A percentile compares a stretch with the other conserved stretches of the same genome.
phyloP scores from a whole-genome alignment of 495 filamentous ascomycete genomes.

The Pseudotulostoma volvatum region DNA sequence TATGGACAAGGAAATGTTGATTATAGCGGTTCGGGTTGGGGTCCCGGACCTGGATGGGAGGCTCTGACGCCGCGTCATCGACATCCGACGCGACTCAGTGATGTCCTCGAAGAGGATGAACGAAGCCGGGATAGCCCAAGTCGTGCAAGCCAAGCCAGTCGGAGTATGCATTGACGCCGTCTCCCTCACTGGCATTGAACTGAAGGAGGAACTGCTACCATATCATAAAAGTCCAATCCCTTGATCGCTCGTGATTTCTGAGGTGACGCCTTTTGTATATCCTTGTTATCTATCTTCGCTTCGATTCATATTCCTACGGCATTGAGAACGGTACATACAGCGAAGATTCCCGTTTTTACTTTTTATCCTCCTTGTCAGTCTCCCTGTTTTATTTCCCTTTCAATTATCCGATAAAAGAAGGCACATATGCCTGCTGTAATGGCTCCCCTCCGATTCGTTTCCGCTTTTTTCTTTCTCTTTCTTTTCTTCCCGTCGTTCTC shows the following conservation, averaged over 20 bases:
- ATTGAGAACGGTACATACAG: constrained; percentile 4
- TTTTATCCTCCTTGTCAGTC: constrained; percentile 5
- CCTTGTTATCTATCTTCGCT: constrained; percentile 1
- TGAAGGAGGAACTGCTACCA: too few relatives aligned
- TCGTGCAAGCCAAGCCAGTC: constrained; percentile 32
- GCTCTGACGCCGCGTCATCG: constrained; percentile 64
- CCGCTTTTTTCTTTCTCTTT: constrained; percentile 1
- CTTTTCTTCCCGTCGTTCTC: neutral
- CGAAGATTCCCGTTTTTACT: constrained; percentile 3
- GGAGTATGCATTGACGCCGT: constrained; percentile 22
- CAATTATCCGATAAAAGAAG: constrained; percentile 2
- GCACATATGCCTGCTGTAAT: too few relatives aligned
- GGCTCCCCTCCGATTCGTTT: too few relatives aligned
- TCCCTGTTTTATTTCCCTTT: constrained; percentile 5
- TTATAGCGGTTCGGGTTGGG: constrained; percentile 50
- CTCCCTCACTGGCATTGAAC: too few relatives aligned
- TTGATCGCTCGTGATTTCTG: too few relatives aligned
- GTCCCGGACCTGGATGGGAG: constrained; percentile 59
- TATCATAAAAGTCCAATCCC: too few relatives aligned
- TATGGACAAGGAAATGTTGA: constrained; percentile 24
- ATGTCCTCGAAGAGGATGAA: constrained; percentile 67
- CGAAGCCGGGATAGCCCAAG: constrained; percentile 41
- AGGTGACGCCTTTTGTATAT: neutral
- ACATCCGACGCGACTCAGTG: constrained; percentile 84
- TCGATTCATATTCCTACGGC: neutral